phyloP scores from a whole-genome alignment of 352 stramenopile species.

The Detonula confervacea region DNA sequence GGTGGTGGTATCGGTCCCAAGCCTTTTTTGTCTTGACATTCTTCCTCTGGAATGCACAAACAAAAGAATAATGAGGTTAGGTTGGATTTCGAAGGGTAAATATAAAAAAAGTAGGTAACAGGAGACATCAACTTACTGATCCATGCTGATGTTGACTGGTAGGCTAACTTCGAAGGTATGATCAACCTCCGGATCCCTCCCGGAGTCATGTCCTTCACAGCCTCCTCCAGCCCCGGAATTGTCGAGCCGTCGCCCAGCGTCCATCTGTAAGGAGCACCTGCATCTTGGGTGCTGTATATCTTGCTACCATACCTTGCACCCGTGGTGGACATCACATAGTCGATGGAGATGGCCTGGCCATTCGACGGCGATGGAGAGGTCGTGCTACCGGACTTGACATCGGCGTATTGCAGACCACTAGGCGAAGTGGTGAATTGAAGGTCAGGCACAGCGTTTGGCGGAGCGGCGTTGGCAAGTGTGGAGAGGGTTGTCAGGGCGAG shows the following conservation, averaged over 20 bases:
- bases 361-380: slow-evolving; percentile 12
- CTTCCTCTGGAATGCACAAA: slow-evolving; percentile 10
- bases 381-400: slow-evolving; percentile 62
- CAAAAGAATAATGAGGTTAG: neutral
- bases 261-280: slow-evolving; percentile 66
- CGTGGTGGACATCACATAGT: slow-evolving; percentile 76
- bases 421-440: slow-evolving; percentile 33
- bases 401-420: slow-evolving; percentile 67
- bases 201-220: slow-evolving; percentile 61
- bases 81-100: neutral
- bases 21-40: slow-evolving; percentile 16
- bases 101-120: neutral
- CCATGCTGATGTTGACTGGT: slow-evolving; percentile 30
- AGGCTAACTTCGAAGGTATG: slow-evolving; percentile 61
- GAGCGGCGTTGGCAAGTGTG: slow-evolving; percentile 2
- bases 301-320: slow-evolving; percentile 72
- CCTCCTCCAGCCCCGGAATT: slow-evolving; percentile 70
- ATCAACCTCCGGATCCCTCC: slow-evolving; percentile 69
- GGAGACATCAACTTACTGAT: slow-evolving; percentile 22
- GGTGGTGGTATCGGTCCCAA: slow-evolving; percentile 58
- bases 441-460: slow-evolving; percentile 1
- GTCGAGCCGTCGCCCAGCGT: slow-evolving; percentile 65
- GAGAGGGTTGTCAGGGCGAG: slow-evolving; percentile 3
- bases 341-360: slow-evolving; percentile 61
- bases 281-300: slow-evolving; percentile 68